These are phyloP conservation scores for Penicillium bovifimosum DNA, from an alignment of 495 filamentous ascomycete species.

Conservation along the genomic window DNA sequence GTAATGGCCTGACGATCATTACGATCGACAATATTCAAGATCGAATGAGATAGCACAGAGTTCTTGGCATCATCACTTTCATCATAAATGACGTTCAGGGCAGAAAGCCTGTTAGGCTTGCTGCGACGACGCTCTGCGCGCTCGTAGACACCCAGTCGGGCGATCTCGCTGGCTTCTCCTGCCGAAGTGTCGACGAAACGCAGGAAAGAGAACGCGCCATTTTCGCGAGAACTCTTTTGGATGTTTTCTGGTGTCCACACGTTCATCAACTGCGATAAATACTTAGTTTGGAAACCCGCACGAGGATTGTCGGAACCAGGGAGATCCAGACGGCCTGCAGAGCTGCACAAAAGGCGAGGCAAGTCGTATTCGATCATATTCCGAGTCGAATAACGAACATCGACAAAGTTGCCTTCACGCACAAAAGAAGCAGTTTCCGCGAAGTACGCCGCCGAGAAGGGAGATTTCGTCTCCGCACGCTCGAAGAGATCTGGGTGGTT, in stretches of 20 bases:
- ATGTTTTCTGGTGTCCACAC: slow-evolving; percentile 84
- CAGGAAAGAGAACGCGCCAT: slow-evolving; percentile 80
- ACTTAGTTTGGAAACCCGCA: slow-evolving; percentile 72
- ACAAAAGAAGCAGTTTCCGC: slow-evolving; percentile 94
- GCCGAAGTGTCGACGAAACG: slow-evolving; percentile 77
- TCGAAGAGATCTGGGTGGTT: slow-evolving; percentile 98
- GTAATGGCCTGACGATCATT: slow-evolving; percentile 61
- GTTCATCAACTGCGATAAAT: slow-evolving; percentile 73
- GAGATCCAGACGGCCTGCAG: slow-evolving; percentile 69
- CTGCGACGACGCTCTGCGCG: slow-evolving; percentile 56
- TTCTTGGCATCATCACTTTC: slow-evolving; percentile 38
- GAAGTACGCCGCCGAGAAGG: slow-evolving; percentile 74
- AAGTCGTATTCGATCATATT: slow-evolving; percentile 79
- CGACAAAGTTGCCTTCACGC: slow-evolving; percentile 74
- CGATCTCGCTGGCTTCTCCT: slow-evolving; percentile 60
- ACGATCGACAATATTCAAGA: slow-evolving; percentile 74
- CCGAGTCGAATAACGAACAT: slow-evolving; percentile 81
- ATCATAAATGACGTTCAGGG: slow-evolving; percentile 53
- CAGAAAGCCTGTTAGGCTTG: slow-evolving; percentile 43
- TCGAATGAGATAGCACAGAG: slow-evolving; percentile 62
- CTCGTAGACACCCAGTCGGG: slow-evolving; percentile 56
- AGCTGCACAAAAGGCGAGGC: slow-evolving; percentile 70
- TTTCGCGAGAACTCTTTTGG: slow-evolving; percentile 46
- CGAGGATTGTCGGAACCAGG: slow-evolving; percentile 66
- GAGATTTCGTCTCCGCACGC: slow-evolving; percentile 83